phyloP scores from a whole-genome alignment of 1,139 yeast species.

The Geotrichum carabidarum region DNA sequence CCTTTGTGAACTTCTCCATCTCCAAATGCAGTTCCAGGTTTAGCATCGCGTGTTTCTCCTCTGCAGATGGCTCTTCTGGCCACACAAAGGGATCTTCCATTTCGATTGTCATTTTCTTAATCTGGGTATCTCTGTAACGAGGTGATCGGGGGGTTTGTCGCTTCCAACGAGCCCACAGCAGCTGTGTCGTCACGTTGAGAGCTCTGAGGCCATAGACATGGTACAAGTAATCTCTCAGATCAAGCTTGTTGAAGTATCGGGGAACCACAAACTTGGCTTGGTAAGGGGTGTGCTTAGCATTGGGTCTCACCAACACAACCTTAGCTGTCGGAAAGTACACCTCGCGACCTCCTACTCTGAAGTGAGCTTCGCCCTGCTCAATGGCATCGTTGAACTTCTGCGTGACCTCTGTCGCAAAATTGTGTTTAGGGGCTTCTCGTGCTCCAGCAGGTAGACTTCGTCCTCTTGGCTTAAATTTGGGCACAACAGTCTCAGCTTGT shows the following conservation, averaged over 20 bases:
- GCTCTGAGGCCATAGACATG: slow-evolving; percentile 85
- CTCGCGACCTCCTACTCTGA: slow-evolving; percentile 66
- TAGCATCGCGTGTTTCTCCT: slow-evolving; percentile 36
- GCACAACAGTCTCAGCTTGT: background rate
- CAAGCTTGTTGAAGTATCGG: slow-evolving; percentile 82
- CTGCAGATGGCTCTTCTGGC: slow-evolving; percentile 60
- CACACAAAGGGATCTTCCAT: slow-evolving; percentile 90
- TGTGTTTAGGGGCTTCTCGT: slow-evolving; percentile 14
- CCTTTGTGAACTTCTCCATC: slow-evolving; percentile 34
- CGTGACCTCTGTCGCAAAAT: slow-evolving; percentile 21
- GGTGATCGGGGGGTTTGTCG: slow-evolving; percentile 60
- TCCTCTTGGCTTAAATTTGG: background rate
- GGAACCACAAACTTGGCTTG: slow-evolving; percentile 95
- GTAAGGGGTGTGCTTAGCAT: slow-evolving; percentile 91
- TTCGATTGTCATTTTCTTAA: slow-evolving; percentile 90
- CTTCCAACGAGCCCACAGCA: slow-evolving; percentile 65
- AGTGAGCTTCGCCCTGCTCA: slow-evolving; percentile 68
- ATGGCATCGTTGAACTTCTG: slow-evolving; percentile 50
- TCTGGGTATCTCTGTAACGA: slow-evolving; percentile 73
- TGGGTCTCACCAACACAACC: slow-evolving; percentile 72
- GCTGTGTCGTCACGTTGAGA: slow-evolving; percentile 77
- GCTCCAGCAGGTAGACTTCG: slow-evolving; percentile 5
- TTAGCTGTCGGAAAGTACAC: slow-evolving; percentile 82
- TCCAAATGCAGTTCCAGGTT: slow-evolving; percentile 29
- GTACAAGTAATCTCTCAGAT: slow-evolving; percentile 84